A percentile compares a stretch with the other conserved stretches of the same genome.
Evolutionary conservation across 2,329 filamentous ascomycete genomes (phyloP).

Genomic region (Ceratocystis diversiconidia): DNA sequence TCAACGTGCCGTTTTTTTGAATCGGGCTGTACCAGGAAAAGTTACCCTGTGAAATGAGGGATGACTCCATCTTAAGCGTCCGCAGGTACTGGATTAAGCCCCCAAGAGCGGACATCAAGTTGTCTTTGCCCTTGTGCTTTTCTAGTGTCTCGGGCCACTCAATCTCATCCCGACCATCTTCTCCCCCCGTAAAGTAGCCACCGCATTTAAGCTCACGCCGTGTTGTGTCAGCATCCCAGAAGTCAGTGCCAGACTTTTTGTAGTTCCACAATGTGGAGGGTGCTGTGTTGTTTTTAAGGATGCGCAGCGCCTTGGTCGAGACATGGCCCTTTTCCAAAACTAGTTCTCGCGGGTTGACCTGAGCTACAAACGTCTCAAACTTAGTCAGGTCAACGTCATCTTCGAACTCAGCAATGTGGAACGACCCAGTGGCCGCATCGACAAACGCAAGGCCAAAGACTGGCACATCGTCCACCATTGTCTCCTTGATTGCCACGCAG

Average conservation of each 20-base stretch:
- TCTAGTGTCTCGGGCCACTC: conserved; percentile 63
- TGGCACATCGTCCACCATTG: conserved; percentile 56
- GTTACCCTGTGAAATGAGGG: conserved; percentile 75
- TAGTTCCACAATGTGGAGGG: conserved; percentile 94
- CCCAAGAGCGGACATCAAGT: conserved; percentile 81
- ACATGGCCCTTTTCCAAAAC: conserved; percentile 76
- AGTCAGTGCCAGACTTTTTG: conserved; percentile 73
- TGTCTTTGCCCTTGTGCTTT: conserved; percentile 60
- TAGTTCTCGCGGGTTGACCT: conserved; percentile 77
- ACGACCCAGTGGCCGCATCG: conserved; percentile 89
- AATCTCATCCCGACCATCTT: conserved; percentile 38
- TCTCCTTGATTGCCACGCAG: conserved; percentile 88
- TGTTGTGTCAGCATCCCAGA: conserved; percentile 75
- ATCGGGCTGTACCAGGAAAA: conserved; percentile 90
- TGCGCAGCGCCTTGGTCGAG: conserved; percentile 77
- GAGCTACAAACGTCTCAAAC: conserved; percentile 92
- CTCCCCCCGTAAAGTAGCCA: conserved; percentile 55
- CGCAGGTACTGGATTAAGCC: conserved; percentile 78
- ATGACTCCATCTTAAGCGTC: conserved; percentile 74
- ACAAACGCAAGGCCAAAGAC: conserved; percentile 87
- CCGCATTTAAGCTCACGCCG: conserved; percentile 66
- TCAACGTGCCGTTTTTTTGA: conserved; percentile 72
- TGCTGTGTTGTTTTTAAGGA: conserved; percentile 87
- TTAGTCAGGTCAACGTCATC: conserved; percentile 90
- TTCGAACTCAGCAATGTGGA: conserved; percentile 79